A percentile compares a stretch with the other conserved stretches of the same genome.
These are phyloP conservation scores for Cystofilobasidium capitatum DNA, from an alignment of 768 basidiomycete species.

Conservation along the genomic window DNA sequence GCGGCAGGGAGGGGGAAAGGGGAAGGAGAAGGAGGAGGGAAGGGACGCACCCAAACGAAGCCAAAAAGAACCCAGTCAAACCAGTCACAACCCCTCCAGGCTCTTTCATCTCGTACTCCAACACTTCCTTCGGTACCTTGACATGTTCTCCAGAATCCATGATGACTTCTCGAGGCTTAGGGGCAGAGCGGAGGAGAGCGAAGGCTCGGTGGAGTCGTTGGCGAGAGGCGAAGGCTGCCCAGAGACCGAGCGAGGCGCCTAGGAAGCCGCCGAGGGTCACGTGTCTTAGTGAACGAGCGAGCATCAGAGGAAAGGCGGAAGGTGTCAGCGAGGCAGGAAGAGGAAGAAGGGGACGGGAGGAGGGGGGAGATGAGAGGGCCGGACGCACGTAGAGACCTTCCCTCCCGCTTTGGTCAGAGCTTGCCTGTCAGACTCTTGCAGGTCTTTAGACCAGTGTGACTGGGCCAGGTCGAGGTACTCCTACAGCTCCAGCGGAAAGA, in stretches of 20 bases:
- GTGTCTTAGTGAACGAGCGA: no score
- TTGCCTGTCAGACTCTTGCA: constrained; percentile 1
- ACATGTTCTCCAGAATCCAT: constrained; percentile 9
- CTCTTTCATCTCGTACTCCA: not conserved
- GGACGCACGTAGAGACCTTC: not conserved
- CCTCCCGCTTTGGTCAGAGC: not conserved
- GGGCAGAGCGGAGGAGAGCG: not conserved
- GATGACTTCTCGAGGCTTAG: constrained; percentile 1
- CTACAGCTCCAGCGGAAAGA: no score
- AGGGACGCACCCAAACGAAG: not conserved
- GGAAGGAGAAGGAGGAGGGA: no score
- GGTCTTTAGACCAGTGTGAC: constrained; percentile 2
- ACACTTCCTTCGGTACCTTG: not conserved
- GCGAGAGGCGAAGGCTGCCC: not conserved
- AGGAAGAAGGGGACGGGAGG: no score
- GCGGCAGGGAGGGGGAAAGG: no score
- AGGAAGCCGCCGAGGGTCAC: not conserved
- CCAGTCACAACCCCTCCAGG: not conserved
- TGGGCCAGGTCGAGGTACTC: constrained; percentile 6
- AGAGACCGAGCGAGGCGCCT: not conserved
- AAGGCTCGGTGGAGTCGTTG: not conserved
- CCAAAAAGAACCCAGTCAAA: not conserved
- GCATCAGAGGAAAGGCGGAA: no score
- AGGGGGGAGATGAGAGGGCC: no score
- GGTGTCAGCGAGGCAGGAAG: no score